Evolutionary conservation across 768 basidiomycete genomes (phyloP), one percentile per base, ranked within the genome.

Genomic region (Neoboletus magnificus): DNA sequence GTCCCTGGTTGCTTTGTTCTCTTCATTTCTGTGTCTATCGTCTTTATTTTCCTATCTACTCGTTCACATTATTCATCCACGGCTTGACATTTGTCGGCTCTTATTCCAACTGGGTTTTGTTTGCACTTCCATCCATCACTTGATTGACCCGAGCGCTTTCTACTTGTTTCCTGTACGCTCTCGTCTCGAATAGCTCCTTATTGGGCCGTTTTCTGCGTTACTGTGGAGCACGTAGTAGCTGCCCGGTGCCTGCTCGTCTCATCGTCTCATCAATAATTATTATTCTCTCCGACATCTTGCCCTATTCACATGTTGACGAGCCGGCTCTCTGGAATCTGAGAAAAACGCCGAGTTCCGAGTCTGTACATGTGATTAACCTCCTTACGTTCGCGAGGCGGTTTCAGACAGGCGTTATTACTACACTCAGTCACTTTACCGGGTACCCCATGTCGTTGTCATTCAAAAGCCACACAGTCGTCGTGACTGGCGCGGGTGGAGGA

Each of bases 401-500:
- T 25, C 22, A 15, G 23, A 40, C 39, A 11, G 37, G n/a, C 6
- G 15, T 16, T 35, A 15, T 16, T 16, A 16, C 15, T 9, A 18
- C 25, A 5, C 40, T 22, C 42, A 27, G 10, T 12, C 25, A 23
- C 30, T 46, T 25, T 9, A 23, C 10, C 15, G 4, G 1, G 5
- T 20, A 27, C 37, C 36, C 15, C 42, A 72, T 58, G 82, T 72
- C 81, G 36, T 73, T 87, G 11, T 89, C 86, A 3, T 96, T 93
- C 79, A 85, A 89, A 72, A 86, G 86, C 53, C 90, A 95, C 51
- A 93, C 90, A n/a, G 91, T 94, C 54, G 82, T 99, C 60, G 77
- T 98, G 60, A 99, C 97, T 41, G 97, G 97, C 44, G 95, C 94
- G 41, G 97, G 97, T 15, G 93, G 93, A 57, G 97, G 97, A 16